A percentile compares a stretch with the other conserved stretches of the same genome.
These are phyloP conservation scores for Cardamine chenopodiifolia DNA, from an alignment of 345 rosid species.

Conservation along the genomic window DNA sequence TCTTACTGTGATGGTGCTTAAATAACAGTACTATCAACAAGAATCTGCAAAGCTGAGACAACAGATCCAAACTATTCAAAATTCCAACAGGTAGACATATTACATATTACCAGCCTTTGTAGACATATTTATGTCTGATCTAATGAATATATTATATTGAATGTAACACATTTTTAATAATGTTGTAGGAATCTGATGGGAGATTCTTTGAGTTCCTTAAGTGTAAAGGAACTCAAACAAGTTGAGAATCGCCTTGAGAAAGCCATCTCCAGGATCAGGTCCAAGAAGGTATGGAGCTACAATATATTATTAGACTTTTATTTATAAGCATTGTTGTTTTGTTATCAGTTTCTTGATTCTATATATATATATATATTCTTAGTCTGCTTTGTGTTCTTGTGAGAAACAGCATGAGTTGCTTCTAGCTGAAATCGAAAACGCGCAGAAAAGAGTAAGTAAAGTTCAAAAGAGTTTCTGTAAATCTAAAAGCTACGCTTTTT, in stretches of 20 bases:
- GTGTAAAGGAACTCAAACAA: slow-evolving; percentile 92
- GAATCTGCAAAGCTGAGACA: slow-evolving; percentile 93
- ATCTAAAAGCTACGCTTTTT: too few species aligned
- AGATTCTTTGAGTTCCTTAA: slow-evolving; percentile 73
- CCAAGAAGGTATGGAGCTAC: slow-evolving; percentile 76
- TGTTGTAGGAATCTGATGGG: slow-evolving; percentile 86
- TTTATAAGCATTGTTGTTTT: neutral
- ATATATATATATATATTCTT: slow-evolving; percentile 5
- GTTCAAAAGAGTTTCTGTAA: neutral
- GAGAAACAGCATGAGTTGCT: slow-evolving; percentile 85
- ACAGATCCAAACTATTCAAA: slow-evolving; percentile 90
- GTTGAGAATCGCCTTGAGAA: slow-evolving; percentile 94
- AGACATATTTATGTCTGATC: neutral
- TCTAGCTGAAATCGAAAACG: slow-evolving; percentile 87
- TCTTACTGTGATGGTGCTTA: slow-evolving; percentile 1
- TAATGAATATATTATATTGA: neutral
- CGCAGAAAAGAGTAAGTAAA: slow-evolving; percentile 78
- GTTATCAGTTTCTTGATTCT: neutral
- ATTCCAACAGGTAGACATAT: slow-evolving; percentile 68
- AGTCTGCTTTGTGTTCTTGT: slow-evolving; percentile 23
- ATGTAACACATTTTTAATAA: neutral
- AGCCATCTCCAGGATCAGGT: slow-evolving; percentile 87
- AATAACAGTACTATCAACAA: slow-evolving; percentile 86
- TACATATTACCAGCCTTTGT: neutral
- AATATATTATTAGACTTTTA: neutral